Base-by-base conservation (phyloP, 352 stramenopile species). In the Globisporangium splendens region DNA sequence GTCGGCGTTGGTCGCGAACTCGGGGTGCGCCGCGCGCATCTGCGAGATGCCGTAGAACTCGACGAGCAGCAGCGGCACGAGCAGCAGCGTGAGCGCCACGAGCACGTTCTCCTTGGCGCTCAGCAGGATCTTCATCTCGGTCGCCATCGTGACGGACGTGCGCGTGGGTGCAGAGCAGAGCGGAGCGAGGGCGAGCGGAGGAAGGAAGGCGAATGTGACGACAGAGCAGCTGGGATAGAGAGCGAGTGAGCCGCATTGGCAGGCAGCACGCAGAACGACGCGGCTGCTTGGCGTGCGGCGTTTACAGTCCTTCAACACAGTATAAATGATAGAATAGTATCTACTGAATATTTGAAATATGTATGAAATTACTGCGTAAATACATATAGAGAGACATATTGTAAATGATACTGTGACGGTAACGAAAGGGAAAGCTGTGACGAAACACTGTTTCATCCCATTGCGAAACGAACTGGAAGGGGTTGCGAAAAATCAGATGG, bases 101-200 rank as follows among this genome's bases (percentile, higher is more conserved):
- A 89, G 68, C 49, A 83, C 73, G 58, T 70, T 69, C 72, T 89
- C 77, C 66, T 87, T 87, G 49, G 63, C 57, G 58, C 69, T 85
- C 38, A 88, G 66, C 56, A 62, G 60, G 22, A 86, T 49, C 59
- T 78, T 83, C 75, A 89, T 89, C 65, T 89, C 70, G 39, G 72
- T 89, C 52, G 66, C 50, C 58, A 64, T 64, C 18, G 50, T 54
- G 21, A 10, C 50, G 44, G 11, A 8, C 13, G 17, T 20, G n/a
- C n/a, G 14, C 20, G 50, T 22, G 48, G 22, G 15, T 3, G 24
- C 6, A 13, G 13, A 35, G 33, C 33, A 11, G 18, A 10, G 11
- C n/a, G 12, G 33, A 15, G 11, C 11, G 33, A 21, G 7, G 41
- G 18, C 42, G 10, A 46, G 39, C 50, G 35, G 28, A 18, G 18